These are phyloP conservation scores for Fusarium buxicola DNA, from an alignment of 2,329 filamentous ascomycete genomes.

Conservation along the genomic window DNA sequence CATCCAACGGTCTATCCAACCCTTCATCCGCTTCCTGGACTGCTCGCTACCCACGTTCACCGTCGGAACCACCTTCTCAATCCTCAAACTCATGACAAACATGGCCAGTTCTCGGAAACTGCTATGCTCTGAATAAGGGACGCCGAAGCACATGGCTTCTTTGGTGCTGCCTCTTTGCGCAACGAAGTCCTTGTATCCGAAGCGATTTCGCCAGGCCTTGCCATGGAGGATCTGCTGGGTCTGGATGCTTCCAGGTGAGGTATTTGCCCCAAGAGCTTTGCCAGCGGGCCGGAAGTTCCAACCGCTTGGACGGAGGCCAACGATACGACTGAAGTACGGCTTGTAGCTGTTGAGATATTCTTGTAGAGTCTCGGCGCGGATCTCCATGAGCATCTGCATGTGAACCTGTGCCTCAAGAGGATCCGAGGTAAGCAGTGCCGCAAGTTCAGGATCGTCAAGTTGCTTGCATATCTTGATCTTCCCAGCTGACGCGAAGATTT, in stretches of 20 bases:
- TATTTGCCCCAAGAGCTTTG: conserved; percentile 65
- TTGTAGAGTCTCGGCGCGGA: conserved; percentile 88
- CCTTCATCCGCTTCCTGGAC: conserved; percentile 70
- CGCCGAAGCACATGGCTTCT: conserved; percentile 88
- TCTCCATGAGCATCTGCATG: conserved; percentile 96
- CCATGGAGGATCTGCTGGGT: conserved; percentile 65
- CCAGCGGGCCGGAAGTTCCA: conserved; percentile 87
- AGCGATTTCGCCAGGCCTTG: conserved; percentile 80
- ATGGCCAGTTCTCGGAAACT: conserved; percentile 94
- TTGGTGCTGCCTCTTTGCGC: conserved; percentile 86
- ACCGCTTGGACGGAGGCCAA: conserved; percentile 91
- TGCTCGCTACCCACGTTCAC: conserved; percentile 80
- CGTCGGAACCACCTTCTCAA: conserved; percentile 92
- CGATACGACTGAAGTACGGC: conserved; percentile 84
- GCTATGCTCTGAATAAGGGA: conserved; percentile 96
- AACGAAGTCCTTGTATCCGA: conserved; percentile 76
- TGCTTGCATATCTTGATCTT: conserved; percentile 89
- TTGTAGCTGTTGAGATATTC: conserved; percentile 87
- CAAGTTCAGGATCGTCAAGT: conserved; percentile 86
- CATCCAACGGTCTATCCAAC: conserved; percentile 73
- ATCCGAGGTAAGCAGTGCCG: conserved; percentile 79
- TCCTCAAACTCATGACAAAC: conserved; percentile 88
- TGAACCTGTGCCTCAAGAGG: conserved; percentile 92
- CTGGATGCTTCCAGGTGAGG: conserved; percentile 61
- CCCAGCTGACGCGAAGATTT: conserved; percentile 86